Percentiles rank a stretch among this genome's conserved stretches.
These are phyloP conservation scores for Syzygium grande DNA, from an alignment of 345 rosid genomes.

Conservation along the genomic window DNA sequence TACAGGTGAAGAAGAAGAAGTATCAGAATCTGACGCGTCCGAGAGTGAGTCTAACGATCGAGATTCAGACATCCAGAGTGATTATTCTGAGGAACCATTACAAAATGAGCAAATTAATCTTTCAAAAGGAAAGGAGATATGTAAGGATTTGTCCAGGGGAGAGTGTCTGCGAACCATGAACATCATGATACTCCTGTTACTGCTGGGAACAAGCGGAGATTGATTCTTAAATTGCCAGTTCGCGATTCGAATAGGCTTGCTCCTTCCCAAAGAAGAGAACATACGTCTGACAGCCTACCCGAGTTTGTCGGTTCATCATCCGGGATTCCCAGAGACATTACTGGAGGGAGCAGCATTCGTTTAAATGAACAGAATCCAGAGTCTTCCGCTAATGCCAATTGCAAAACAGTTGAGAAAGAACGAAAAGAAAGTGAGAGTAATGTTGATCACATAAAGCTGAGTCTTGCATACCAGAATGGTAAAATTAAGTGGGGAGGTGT, in stretches of 20 bases:
- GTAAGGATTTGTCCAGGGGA: conserved; percentile 41
- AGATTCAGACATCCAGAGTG: conserved; percentile 52
- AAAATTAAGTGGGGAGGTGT: conserved; percentile 83
- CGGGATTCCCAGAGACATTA: conserved; percentile 11
- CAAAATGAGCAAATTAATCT: conserved; percentile 37
- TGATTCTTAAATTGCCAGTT: conserved; percentile 72
- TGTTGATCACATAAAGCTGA: conserved; percentile 14
- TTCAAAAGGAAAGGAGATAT: conserved; percentile 64
- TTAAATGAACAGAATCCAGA: neutral
- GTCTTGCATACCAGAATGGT: conserved; percentile 35
- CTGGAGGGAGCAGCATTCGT: neutral
- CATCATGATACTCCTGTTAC: conserved; percentile 31
- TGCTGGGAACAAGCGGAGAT: conserved; percentile 48
- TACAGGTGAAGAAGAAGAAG: conserved; percentile 64
- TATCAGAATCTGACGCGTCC: conserved; percentile 59
- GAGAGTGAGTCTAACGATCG: conserved; percentile 60
- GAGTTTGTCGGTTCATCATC: conserved; percentile 37
- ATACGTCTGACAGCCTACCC: conserved; percentile 10
- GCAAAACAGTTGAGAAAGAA: neutral
- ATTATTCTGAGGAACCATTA: conserved; percentile 54
- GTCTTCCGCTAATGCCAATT: conserved; percentile 11
- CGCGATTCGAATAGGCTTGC: conserved; percentile 41
- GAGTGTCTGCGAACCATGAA: conserved; percentile 22
- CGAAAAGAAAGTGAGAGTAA: conserved; percentile 1
- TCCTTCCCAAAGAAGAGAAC: conserved; percentile 16